These are phyloP conservation scores for Mrakiaceae sp. DNA, from an alignment of 1,284 basidiomycete genomes.

Conservation along the genomic window DNA sequence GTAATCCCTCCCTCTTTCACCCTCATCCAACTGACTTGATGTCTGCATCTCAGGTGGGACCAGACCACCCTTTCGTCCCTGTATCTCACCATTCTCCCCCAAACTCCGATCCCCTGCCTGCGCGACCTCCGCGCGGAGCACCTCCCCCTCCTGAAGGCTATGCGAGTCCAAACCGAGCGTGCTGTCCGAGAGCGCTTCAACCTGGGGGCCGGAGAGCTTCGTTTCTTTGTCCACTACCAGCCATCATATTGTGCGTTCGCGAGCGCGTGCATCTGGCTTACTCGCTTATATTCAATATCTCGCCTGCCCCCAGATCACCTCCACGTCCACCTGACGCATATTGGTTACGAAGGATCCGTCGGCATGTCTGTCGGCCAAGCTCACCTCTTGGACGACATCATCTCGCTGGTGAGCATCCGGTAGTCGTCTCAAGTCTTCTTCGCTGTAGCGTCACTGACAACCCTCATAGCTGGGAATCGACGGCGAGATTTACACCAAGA, in stretches of 20 bases:
- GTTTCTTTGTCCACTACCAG: slow-evolving; percentile 89
- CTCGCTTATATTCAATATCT: background rate
- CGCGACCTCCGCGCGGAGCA: slow-evolving; percentile 58
- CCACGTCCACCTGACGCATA: slow-evolving; percentile 86
- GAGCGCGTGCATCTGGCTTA: slow-evolving; percentile 19
- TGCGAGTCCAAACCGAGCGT: slow-evolving; percentile 50
- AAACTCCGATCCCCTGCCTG: slow-evolving; percentile 52
- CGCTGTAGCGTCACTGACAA: slow-evolving; percentile 11
- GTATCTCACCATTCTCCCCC: slow-evolving; percentile 62
- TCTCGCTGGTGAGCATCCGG: slow-evolving; percentile 51
- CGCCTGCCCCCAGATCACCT: slow-evolving; percentile 60
- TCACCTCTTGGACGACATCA: slow-evolving; percentile 84
- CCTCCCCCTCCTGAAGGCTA: slow-evolving; percentile 54
- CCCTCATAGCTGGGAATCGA: slow-evolving; percentile 49
- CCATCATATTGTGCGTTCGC: slow-evolving; percentile 69
- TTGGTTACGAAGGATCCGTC: slow-evolving; percentile 49
- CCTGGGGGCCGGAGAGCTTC: slow-evolving; percentile 52
- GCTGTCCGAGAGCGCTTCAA: slow-evolving; percentile 59
- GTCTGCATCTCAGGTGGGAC: slow-evolving; percentile 47
- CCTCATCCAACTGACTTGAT: background rate
- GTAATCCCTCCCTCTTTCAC: background rate
- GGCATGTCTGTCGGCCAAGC: slow-evolving; percentile 83
- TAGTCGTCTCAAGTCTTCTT: slow-evolving; percentile 22
- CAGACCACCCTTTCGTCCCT: slow-evolving; percentile 46
- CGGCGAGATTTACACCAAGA: slow-evolving; percentile 46